Conservation (phyloP, 2,329 filamentous ascomycete species). For the Torrubiellomyces zombiae region DNA sequence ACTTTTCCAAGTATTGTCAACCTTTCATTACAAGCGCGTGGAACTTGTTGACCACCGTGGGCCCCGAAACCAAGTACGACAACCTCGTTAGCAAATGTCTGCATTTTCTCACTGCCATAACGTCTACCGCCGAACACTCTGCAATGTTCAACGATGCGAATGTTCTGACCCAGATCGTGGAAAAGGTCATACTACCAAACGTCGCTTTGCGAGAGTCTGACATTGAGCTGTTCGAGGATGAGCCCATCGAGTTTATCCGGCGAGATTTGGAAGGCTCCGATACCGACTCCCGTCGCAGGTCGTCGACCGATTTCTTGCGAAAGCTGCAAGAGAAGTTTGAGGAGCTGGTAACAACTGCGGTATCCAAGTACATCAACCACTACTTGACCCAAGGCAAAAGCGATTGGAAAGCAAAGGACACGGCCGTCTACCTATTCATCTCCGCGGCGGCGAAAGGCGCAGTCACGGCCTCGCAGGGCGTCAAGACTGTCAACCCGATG, state of each 20-base stretch:
- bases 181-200: slow-evolving; percentile 92
- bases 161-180: slow-evolving; percentile 71
- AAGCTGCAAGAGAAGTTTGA: slow-evolving; percentile 85
- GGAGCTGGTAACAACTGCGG: slow-evolving; percentile 67
- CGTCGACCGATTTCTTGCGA: slow-evolving; percentile 85
- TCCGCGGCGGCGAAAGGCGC: slow-evolving; percentile 86
- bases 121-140: slow-evolving; percentile 61
- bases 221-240: slow-evolving; percentile 91
- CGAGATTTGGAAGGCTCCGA: slow-evolving; percentile 92
- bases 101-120: slow-evolving; percentile 84
- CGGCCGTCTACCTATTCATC: slow-evolving; percentile 90
- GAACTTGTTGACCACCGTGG: slow-evolving; percentile 75
- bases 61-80: slow-evolving; percentile 83
- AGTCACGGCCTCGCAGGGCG: slow-evolving; percentile 74
- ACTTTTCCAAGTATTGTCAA: slow-evolving; percentile 63
- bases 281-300: slow-evolving; percentile 78
- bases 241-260: slow-evolving; percentile 95
- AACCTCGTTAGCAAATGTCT: slow-evolving; percentile 85
- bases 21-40: slow-evolving; percentile 84
- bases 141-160: slow-evolving; percentile 69
- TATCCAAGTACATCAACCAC: slow-evolving; percentile 71
- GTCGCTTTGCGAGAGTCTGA: slow-evolving; percentile 84
- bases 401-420: slow-evolving; percentile 97
- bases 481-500: slow-evolving; percentile 74
- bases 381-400: slow-evolving; percentile 66